Evolutionary conservation across 495 filamentous ascomycete species (phyloP), one percentile per base, ranked within the genome.

Genomic region (Baudoinia panamericana): DNA sequence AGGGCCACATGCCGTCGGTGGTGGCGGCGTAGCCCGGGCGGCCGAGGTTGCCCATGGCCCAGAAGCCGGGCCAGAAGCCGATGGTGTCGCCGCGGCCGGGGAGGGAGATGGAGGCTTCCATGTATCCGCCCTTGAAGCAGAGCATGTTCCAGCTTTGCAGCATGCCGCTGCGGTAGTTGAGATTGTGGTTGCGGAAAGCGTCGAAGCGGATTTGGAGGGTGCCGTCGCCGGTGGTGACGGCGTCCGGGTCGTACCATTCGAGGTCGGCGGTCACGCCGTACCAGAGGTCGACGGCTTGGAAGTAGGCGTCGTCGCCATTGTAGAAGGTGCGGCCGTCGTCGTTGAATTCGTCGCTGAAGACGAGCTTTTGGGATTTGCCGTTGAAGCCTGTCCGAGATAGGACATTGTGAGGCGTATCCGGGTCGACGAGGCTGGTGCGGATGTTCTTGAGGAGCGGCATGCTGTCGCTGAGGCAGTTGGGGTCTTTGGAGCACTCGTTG

Each of bases 401-500:
- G 24, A 41, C 56, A 11, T 32, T 43, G 31, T 36, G 12, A 2
- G 56, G 56, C 4, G 56, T 59, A 28, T 47, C 55, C n/a, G 55
- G 55, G 29, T 59, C 56, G 32, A 59, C 46, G 19, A 56, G 49
- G 11, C 39, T 43, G 2, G 24, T 48, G 3, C 56, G 52, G 18
- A 59, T 15, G 36, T 57, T 55, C 31, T 43, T 38, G 21, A 59
- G 16, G 5, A 57, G 43, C 27, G 58, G 50, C 21, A 69, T 55
- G 0, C 71, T 64, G 13, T 71, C 68, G 11, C 45, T 43, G 39
- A 85, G 57, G 55, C 81, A 84, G 16, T 65, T 48, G 31, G 65
- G 52, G 53, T 73, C 56, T 56, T 65, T 10, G 24, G 60, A 38
- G 59, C 62, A 60, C 6, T 13, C n/a, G 29, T 46, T 50, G 23